Percentiles rank a stretch among this genome's conserved stretches.
phyloP scores from a whole-genome alignment of 2,329 filamentous ascomycete genomes.

The Fusarium paranaense region DNA sequence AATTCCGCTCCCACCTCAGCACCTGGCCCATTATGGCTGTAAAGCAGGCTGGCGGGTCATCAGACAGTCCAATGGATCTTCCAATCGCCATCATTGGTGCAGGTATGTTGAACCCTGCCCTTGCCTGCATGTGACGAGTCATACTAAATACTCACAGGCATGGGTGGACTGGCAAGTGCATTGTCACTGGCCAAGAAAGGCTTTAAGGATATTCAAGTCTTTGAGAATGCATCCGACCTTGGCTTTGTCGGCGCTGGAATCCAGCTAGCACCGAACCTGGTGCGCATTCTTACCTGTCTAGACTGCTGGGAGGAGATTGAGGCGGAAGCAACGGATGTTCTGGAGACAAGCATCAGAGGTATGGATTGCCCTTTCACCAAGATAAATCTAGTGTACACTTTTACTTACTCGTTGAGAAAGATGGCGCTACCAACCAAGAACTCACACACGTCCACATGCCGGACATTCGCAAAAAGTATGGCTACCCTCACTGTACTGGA shows the following conservation, averaged over 20 bases:
- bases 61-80: background rate
- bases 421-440: slow-evolving; percentile 76
- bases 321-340: slow-evolving; percentile 76
- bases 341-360: slow-evolving; percentile 79
- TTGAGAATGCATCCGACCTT: slow-evolving; percentile 77
- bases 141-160: slow-evolving; percentile 62
- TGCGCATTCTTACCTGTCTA: slow-evolving; percentile 77
- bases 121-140: background rate
- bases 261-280: slow-evolving; percentile 85
- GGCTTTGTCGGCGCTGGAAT: slow-evolving; percentile 89
- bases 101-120: slow-evolving; percentile 48
- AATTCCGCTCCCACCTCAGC: background rate
- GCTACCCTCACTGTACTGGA: slow-evolving; percentile 83
- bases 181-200: slow-evolving; percentile 81
- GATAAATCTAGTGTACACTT: background rate
- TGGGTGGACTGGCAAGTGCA: slow-evolving; percentile 81
- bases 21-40: background rate
- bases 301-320: slow-evolving; percentile 81
- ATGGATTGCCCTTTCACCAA: slow-evolving; percentile 39
- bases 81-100: slow-evolving; percentile 63
- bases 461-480: slow-evolving; percentile 75
- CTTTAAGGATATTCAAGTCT: slow-evolving; percentile 79
- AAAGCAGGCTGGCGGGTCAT: background rate
- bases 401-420: slow-evolving; percentile 45
- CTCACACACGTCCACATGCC: slow-evolving; percentile 77